Conservation (phyloP, 371 early-diverging fungal species). For the Actinomortierella ambigua region DNA sequence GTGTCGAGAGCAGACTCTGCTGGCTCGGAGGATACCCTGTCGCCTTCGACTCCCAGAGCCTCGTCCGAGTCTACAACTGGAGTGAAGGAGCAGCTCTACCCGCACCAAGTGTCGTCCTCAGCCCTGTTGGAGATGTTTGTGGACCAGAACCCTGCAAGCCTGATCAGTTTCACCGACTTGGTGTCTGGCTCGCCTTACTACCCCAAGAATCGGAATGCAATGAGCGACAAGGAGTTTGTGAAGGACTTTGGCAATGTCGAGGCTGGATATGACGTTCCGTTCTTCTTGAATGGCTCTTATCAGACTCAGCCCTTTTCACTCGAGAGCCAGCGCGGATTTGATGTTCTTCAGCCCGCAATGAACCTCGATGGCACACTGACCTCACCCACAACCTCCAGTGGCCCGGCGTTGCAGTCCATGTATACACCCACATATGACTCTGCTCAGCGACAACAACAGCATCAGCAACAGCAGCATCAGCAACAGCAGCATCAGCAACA, state of each 20-base stretch:
- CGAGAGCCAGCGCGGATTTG: slow-evolving; percentile 18
- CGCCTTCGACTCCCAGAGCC: background rate
- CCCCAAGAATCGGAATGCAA: slow-evolving; percentile 1
- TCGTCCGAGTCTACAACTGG: background rate
- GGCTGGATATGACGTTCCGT: slow-evolving; percentile 7
- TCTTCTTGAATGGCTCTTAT: slow-evolving; percentile 10
- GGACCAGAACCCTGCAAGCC: slow-evolving; percentile 15
- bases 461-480: slow-evolving; percentile 11
- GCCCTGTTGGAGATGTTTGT: slow-evolving; percentile 36
- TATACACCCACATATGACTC: background rate
- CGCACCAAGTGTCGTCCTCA: slow-evolving; percentile 18
- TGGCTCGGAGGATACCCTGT: too few relatives aligned
- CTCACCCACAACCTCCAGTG: background rate
- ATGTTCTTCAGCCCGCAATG: slow-evolving; percentile 6
- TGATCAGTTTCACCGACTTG: slow-evolving; percentile 6
- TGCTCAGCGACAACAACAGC: slow-evolving; percentile 12
- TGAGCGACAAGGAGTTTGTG: slow-evolving; percentile 7
- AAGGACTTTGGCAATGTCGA: slow-evolving; percentile 11
- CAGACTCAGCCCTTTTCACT: slow-evolving; percentile 11
- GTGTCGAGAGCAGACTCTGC: too few relatives aligned
- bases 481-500: slow-evolving; percentile 13
- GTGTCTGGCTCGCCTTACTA: slow-evolving; percentile 1
- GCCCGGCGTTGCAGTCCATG: background rate
- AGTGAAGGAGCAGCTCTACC: slow-evolving; percentile 13
- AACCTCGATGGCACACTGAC: slow-evolving; percentile 7